These are phyloP conservation scores for Talaromyces adpressus DNA, from an alignment of 495 filamentous ascomycete genomes.

Conservation along the genomic window DNA sequence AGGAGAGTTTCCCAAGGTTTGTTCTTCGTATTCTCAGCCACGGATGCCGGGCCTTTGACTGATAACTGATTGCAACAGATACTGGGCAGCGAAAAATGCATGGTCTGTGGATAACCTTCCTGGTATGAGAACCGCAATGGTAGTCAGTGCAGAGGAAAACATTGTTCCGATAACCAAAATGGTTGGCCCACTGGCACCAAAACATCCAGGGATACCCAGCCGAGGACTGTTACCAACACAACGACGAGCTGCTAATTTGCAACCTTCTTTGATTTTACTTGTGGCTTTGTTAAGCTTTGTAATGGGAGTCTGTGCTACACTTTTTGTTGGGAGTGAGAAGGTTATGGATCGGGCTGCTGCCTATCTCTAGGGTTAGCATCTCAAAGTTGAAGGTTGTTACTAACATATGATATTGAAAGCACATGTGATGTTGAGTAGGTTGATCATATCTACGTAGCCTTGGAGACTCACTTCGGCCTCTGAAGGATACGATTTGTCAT, in stretches of 20 bases:
- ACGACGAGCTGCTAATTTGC: background rate
- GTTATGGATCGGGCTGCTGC: background rate
- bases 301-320: background rate
- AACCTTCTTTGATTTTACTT: background rate
- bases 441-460: background rate
- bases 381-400: background rate
- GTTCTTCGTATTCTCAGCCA: background rate
- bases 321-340: background rate
- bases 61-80: background rate
- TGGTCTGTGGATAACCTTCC: constrained; percentile 48
- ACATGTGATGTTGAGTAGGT: background rate
- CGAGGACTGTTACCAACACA: background rate
- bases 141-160: background rate
- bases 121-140: constrained; percentile 34
- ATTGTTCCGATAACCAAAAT: constrained; percentile 2
- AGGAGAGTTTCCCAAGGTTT: constrained; percentile 7
- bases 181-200: constrained; percentile 7
- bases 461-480: background rate
- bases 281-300: constrained; percentile 2
- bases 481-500: background rate
- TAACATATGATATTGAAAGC: background rate
- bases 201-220: constrained; percentile 1
- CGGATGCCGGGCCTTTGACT: background rate
- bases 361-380: background rate
- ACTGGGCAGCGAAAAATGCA: constrained; percentile 24